A percentile compares a stretch with the other conserved stretches of the same genome.
phyloP scores from a whole-genome alignment of 2,329 filamentous ascomycete genomes.

The Clonostachys sp. region DNA sequence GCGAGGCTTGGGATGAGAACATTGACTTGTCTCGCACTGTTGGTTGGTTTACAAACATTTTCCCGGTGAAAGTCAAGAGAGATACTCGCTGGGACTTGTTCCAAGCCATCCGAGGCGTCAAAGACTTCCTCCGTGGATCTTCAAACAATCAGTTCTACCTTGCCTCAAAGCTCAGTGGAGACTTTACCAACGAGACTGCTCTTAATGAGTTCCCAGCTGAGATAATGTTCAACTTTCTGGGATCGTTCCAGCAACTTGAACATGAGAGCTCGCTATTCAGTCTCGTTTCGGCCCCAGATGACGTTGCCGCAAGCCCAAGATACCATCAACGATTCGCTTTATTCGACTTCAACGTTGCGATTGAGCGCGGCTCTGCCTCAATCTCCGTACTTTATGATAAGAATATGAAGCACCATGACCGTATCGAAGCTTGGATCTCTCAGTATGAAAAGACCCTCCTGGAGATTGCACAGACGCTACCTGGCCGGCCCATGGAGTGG shows the following conservation, averaged over 20 bases:
- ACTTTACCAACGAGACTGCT: constrained; percentile 8
- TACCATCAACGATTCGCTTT: constrained; percentile 31
- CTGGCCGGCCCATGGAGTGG: constrained; percentile 27
- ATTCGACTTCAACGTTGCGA: constrained; percentile 37
- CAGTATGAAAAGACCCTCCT: constrained; percentile 33
- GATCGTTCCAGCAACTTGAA: constrained; percentile 19
- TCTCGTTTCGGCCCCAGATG: neutral
- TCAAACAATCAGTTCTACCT: constrained; percentile 10
- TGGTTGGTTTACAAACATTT: constrained; percentile 31
- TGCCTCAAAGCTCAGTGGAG: constrained; percentile 13
- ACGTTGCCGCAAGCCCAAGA: constrained; percentile 1
- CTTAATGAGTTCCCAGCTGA: constrained; percentile 28
- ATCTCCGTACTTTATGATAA: constrained; percentile 38
- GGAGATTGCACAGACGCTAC: constrained; percentile 28
- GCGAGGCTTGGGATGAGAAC: constrained; percentile 21
- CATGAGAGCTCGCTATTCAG: constrained; percentile 14
- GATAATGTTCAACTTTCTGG: constrained; percentile 43
- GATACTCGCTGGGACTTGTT: neutral
- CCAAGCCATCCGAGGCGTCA: constrained; percentile 6
- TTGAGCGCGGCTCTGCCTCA: constrained; percentile 34
- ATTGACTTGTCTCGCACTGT: constrained; percentile 27
- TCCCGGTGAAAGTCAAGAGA: constrained; percentile 14
- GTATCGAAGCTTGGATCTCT: constrained; percentile 34
- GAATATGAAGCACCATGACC: constrained; percentile 29
- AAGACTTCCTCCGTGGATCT: constrained; percentile 9